These are phyloP conservation scores for Aspergillaceae sp. DNA, from an alignment of 2,329 filamentous ascomycete species.

Conservation along the genomic window DNA sequence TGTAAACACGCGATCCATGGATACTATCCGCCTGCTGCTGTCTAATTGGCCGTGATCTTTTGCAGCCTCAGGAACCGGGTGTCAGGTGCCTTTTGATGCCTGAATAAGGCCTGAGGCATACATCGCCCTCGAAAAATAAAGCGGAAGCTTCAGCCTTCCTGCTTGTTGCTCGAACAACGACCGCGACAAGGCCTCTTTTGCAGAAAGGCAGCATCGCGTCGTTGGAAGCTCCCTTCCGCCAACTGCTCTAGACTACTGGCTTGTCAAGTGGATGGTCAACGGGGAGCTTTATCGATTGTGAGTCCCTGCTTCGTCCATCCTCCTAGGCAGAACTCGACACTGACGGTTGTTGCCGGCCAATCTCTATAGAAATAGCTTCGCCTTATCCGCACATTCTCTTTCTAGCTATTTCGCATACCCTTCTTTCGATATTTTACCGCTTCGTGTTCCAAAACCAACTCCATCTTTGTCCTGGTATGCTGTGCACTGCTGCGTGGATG, in stretches of 20 bases:
- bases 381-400: background rate
- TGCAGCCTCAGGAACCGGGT: conserved; percentile 16
- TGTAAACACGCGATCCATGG: conserved; percentile 4
- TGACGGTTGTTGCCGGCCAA: too few relatives aligned
- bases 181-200: conserved; percentile 8
- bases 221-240: conserved; percentile 12
- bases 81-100: conserved; percentile 14
- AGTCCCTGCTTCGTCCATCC: conserved; percentile 8
- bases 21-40: conserved; percentile 2
- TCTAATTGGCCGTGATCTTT: conserved; percentile 7
- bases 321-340: background rate
- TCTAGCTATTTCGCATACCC: too few relatives aligned
- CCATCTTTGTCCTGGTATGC: too few relatives aligned
- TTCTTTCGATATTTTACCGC: too few relatives aligned
- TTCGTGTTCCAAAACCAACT: too few relatives aligned
- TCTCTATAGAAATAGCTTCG: too few relatives aligned
- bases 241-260: conserved; percentile 5
- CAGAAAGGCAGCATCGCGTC: conserved; percentile 15
- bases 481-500: too few relatives aligned
- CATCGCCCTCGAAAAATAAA: conserved; percentile 15
- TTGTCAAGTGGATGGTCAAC: conserved; percentile 15
- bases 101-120: conserved; percentile 14
- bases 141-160: conserved; percentile 14
- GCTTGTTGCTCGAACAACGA: conserved; percentile 30
- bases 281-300: conserved; percentile 16